Base-by-base conservation (phyloP, 2,329 filamentous ascomycete genomes). In the Fusarium fujikuroi region DNA sequence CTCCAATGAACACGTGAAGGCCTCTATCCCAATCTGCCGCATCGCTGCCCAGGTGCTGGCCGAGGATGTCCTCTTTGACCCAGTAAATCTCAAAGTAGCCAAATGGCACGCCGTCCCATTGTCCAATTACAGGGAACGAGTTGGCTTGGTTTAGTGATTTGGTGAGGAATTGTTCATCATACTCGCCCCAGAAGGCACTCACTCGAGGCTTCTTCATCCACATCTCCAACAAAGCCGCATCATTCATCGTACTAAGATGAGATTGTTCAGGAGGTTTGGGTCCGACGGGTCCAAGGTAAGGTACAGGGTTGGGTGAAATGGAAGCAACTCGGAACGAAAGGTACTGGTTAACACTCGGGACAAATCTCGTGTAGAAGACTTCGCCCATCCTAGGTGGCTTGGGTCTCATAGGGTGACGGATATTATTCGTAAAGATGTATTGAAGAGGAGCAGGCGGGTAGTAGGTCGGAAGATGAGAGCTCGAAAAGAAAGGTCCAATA, bases 81-180 rank as follows among this genome's bases (percentile, higher is more conserved):
- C 96, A 99, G 84, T 99, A 99, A 39, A 99, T 88, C 84, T 99
- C 96, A 80, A 99, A 98, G 80, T 97, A 99, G 0, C 95, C 96
- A 83, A 98, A 99, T 0, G 95, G 95, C 68, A 95, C 92, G 16
- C 94, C 95, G 76, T 98, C 94, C 93, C 95, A 99, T 80, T 95
- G 92, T 2, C 93, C 96, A 69, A 98, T 95, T 1, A 92, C 94
- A 0, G 96, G 96, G 81, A 98, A 97, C 14, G 92, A 94, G 81
- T 98, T 92, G 23, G 87, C 86, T 25, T 87, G 91, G 18, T 86
- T 86, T 16, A 98, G 83, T 0, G 88, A 91, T 5, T 84, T 85
- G 25, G 87, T 84, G 7, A 99, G 85, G 69, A 97, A 97, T 4
- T 88, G 65, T 82, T 90, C 62, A 82, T 91, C 58, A 82, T 89